A percentile compares a stretch with the other conserved stretches of the same genome.
Conservation (phyloP, 2,329 filamentous ascomycete genomes). For the Sordariomycetes sp. region DNA sequence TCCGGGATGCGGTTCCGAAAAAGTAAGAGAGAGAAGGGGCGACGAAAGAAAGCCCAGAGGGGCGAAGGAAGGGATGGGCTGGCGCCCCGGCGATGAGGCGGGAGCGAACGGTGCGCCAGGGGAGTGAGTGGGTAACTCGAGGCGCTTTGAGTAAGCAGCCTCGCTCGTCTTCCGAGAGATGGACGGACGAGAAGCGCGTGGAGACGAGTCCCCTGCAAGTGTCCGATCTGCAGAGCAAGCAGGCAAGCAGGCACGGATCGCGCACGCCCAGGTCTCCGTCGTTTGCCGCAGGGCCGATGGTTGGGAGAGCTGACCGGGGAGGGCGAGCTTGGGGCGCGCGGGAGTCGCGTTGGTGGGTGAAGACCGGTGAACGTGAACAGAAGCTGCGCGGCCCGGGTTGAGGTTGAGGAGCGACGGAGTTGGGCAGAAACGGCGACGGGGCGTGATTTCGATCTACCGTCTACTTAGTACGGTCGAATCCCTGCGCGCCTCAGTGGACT, state of each 20-base stretch:
- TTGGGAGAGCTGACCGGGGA: too few species aligned
- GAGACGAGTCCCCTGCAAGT: neutral
- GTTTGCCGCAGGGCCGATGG: too few species aligned
- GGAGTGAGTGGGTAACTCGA: neutral
- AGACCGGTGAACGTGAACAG: neutral
- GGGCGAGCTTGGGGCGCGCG: too few species aligned
- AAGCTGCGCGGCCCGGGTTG: neutral
- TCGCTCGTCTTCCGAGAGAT: neutral
- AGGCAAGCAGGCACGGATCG: neutral
- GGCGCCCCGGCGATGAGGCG: neutral
- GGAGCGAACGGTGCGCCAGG: neutral
- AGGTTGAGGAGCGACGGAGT: neutral
- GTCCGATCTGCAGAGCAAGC: neutral
- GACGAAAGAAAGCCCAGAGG: slow-evolving; percentile 2
- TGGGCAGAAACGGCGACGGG: neutral
- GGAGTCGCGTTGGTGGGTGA: neutral
- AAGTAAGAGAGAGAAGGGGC: slow-evolving; percentile 5
- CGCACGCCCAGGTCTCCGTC: too few species aligned
- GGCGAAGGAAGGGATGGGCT: neutral
- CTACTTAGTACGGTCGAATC: neutral
- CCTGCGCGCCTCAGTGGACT: neutral
- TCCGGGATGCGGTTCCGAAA: neutral
- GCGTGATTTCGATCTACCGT: neutral
- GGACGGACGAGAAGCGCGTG: neutral
- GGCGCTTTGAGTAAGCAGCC: neutral